A percentile compares a stretch with the other conserved stretches of the same genome.
phyloP scores from a whole-genome alignment of 352 stramenopile species.

The Aphanomyces stellatus region DNA sequence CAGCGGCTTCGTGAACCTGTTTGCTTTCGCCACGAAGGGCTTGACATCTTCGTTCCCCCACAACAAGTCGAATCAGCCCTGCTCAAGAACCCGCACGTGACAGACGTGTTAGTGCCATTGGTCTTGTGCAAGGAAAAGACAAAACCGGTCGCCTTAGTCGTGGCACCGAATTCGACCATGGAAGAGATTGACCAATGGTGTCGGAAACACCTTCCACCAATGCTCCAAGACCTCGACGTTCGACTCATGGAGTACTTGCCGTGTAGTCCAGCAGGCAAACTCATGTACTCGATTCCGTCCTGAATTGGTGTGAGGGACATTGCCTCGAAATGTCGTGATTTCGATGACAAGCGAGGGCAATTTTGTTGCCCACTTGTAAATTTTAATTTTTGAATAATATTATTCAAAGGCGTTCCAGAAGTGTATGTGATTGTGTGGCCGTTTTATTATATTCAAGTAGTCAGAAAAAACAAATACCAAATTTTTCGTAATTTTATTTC shows the following conservation, averaged over 20 bases:
- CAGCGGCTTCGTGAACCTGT: constrained; percentile 67
- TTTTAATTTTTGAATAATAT: no score
- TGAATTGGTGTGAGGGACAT: no score
- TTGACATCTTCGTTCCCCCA: constrained; percentile 24
- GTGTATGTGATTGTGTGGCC: no score
- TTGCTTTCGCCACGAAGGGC: constrained; percentile 30
- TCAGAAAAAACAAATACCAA: no score
- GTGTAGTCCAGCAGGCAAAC: constrained; percentile 76
- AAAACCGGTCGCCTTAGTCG: constrained; percentile 2
- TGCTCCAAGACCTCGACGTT: constrained; percentile 40
- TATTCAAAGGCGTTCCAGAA: no score
- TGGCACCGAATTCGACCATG: constrained; percentile 20
- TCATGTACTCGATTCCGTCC: constrained; percentile 49
- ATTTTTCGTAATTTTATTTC: no score
- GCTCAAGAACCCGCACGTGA: constrained; percentile 32
- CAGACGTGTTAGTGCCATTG: constrained; percentile 39
- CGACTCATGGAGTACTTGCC: constrained; percentile 41
- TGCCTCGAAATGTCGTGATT: no score
- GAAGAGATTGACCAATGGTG: constrained; percentile 36
- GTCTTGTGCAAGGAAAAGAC: constrained; percentile 32
- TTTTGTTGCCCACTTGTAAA: no score
- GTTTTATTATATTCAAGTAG: no score
- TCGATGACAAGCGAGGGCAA: no score
- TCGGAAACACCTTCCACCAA: constrained; percentile 27
- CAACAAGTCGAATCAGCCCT: constrained; percentile 37